Evolutionary conservation across 148 eudicot species (phyloP), one percentile per base, ranked within the genome.

Genomic region (Cornus florida): DNA sequence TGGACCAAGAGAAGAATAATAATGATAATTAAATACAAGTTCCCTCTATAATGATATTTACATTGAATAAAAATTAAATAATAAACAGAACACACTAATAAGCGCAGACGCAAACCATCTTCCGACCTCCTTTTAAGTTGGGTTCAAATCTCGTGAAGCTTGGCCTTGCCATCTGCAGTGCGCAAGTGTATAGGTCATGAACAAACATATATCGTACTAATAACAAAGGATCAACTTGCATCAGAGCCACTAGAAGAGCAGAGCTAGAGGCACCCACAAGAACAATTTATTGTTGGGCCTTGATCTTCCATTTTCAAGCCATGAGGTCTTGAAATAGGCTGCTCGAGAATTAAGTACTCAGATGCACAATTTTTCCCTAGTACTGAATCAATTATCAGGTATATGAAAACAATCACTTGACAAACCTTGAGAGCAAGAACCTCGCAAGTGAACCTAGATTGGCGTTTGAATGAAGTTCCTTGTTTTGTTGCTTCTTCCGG

Each of bases 111-210:
- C 64, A 86, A 64, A 81, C 53, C 73, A 72, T 66, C 67, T 69
- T 66, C 79, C 56, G 72, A 75, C 46, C 69, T 76, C 73, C 65
- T 28, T 65, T 76, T 86, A 89, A 39, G 86, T 41, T 39, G 89
- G 82, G 81, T 80, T 89, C 80, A 87, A 71, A 84, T 95, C 97
- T 53, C 92, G 87, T 20, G 98, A 93, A 79, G 89, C 92, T 79
- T 91, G 97, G 74, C 97, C 96, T 77, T 91, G 97, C 98, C 98
- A 95, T 89, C 98, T 95, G 98, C 90, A 90, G 23, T 74, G 59
- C n/a, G 8, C 48, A 9, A 43, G 48, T 43, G 10, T 43, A 28
- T 4, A 62, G 22, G 66, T 62, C 66, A 62, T 62, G 66, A 17
- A n/a, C 1, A 14, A 53, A 53, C 17, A 14, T 11, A 53, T n/a